Base-by-base conservation (phyloP, 2,329 filamentous ascomycete genomes). In the Neofusicoccum sp. region DNA sequence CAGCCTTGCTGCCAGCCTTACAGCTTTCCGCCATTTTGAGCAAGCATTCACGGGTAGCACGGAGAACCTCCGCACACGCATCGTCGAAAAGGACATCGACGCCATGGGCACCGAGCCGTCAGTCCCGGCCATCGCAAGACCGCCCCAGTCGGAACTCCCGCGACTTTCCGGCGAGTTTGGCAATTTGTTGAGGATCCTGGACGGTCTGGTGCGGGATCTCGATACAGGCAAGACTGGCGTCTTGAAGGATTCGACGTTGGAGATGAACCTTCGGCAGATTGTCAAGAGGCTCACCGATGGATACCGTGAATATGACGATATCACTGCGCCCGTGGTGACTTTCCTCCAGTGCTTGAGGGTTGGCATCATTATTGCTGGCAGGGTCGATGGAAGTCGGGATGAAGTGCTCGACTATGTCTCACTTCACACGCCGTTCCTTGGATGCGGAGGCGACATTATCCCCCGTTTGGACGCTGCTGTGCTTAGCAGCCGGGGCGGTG, bases 241-340 rank as follows among this genome's bases (percentile, higher is more conserved):
- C 39, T 64, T 69, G 49, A 44, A 69, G 59, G 74, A 76, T 61
- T 41, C 73, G 68, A 74, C 71, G 64, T 56, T 84, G 36, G 81
- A 80, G 56, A 78, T 80, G 41, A 88, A 88, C 64, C 79, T 95
- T n/a, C 78, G 81, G 6, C 87, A 90, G 65, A 85, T 97, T 43
- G 85, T 90, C 56, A 80, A 84, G 61, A 86, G 93, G 48, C 83
- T 99, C 6, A 84, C 83, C 1, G 81, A 85, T 34, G 83, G 87
- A 39, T 96, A 93, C 71, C 84, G 87, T 43, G 87, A 87, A 12
- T 98, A 97, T 70, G 91, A 92, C 65, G 95, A 99, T 71, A 86
- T 98, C 68, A 91, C 90, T 0, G 82, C 85, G 48, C 93, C 92
- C 3, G 84, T 92, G 9, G 83, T 92, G 48, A 91, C 90, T 59